Conservation (phyloP, 345 rosid genomes). For the Rhodomyrtus tomentosa region DNA sequence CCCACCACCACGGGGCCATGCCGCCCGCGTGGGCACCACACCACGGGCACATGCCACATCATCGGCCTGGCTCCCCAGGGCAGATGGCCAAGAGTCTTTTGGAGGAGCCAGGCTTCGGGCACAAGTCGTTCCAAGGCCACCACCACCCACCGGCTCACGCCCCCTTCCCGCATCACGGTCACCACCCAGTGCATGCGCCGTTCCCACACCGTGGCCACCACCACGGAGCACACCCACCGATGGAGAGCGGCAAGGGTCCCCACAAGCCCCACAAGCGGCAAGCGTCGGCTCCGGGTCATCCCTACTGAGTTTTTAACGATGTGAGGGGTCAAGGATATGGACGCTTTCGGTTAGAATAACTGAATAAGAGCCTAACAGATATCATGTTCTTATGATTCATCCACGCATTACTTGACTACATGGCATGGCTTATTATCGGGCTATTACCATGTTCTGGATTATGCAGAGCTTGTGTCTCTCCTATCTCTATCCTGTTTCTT, state of each 20-base stretch:
- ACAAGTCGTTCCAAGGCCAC: neutral
- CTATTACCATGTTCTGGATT: neutral
- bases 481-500: neutral
- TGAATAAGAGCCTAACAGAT: neutral
- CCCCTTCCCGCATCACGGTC: neutral
- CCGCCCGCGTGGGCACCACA: neutral
- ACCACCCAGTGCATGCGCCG: neutral
- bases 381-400: neutral
- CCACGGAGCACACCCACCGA: neutral
- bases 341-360: neutral
- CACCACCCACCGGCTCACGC: neutral
- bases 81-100: neutral
- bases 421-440: neutral
- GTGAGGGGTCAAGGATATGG: neutral
- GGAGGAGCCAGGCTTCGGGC: neutral
- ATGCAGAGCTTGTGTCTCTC: neutral
- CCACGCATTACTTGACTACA: neutral
- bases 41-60: neutral
- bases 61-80: neutral
- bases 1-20: neutral
- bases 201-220: neutral
- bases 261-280: neutral
- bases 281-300: neutral
- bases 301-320: neutral
- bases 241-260: neutral